phyloP scores from a whole-genome alignment of 2,329 filamentous ascomycete species.

The Ophiostoma sp. region DNA sequence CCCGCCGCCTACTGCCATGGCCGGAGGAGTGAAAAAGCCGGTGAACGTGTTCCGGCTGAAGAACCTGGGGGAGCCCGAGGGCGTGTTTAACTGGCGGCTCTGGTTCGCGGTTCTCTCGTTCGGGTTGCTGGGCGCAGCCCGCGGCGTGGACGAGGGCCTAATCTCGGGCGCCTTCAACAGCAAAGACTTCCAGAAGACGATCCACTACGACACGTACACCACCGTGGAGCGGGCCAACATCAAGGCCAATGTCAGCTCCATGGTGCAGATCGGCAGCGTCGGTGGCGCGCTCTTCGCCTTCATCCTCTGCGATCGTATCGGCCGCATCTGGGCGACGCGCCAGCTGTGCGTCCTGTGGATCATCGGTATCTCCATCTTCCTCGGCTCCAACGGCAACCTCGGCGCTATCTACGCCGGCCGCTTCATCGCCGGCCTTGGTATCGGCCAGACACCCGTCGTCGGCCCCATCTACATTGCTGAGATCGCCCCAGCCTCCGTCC shows the following conservation, averaged over 20 bases:
- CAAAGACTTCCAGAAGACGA: not conserved
- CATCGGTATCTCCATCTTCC: not conserved
- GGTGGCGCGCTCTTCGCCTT: not conserved
- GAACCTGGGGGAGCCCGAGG: not conserved
- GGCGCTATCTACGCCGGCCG: not conserved
- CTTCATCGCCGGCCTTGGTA: not conserved
- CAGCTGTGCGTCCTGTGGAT: constrained; percentile 9
- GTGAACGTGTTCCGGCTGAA: constrained; percentile 1
- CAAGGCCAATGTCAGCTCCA: constrained; percentile 7
- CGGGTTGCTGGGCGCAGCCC: not conserved
- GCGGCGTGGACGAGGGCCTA: not conserved
- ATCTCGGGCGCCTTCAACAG: constrained; percentile 5
- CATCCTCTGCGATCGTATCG: not conserved
- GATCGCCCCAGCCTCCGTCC: not conserved
- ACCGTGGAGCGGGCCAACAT: not conserved
- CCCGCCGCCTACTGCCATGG: not conserved
- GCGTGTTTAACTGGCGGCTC: not conserved
- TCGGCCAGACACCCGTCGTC: not conserved
- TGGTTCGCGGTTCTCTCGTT: not conserved
- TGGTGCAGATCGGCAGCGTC: not conserved
- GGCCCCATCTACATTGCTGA: constrained; percentile 1
- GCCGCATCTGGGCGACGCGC: constrained; percentile 4
- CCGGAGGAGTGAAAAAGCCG: constrained; percentile 5
- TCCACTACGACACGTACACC: not conserved
- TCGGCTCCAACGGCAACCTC: not conserved